These are phyloP conservation scores for Fraxinus latifolia DNA, from an alignment of 305 asterid species.

Conservation along the genomic window DNA sequence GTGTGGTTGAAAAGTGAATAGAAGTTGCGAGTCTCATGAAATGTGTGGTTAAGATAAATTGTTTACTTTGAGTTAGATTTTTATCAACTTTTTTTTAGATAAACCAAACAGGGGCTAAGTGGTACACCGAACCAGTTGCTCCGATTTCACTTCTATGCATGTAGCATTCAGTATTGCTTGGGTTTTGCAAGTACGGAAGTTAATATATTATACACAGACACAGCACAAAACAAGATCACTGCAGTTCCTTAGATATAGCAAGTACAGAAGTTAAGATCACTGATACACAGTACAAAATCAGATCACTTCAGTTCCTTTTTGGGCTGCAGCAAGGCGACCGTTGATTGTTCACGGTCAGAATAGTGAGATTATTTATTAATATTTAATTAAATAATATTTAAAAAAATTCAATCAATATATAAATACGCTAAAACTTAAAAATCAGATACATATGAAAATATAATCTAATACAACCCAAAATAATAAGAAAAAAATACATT, in stretches of 20 bases:
- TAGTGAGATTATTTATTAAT: background rate
- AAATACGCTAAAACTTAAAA: background rate
- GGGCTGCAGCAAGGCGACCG: background rate
- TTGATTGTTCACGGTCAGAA: background rate
- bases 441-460: background rate
- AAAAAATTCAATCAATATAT: background rate
- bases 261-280: background rate
- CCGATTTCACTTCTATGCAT: background rate
- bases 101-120: background rate
- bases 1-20: background rate
- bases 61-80: background rate
- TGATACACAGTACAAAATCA: background rate
- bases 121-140: background rate
- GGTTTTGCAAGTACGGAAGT: background rate
- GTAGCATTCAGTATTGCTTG: background rate
- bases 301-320: background rate
- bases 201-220: background rate
- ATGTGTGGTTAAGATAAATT: background rate
- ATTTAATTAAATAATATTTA: too few relatives aligned
- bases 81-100: background rate
- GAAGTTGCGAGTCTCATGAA: background rate
- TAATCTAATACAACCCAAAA: background rate
- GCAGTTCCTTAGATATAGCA: background rate
- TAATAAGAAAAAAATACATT: too few relatives aligned
- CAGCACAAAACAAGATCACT: background rate